phyloP scores from a whole-genome alignment of 768 basidiomycete species.

The Rubroboletus pulcherrimus region DNA sequence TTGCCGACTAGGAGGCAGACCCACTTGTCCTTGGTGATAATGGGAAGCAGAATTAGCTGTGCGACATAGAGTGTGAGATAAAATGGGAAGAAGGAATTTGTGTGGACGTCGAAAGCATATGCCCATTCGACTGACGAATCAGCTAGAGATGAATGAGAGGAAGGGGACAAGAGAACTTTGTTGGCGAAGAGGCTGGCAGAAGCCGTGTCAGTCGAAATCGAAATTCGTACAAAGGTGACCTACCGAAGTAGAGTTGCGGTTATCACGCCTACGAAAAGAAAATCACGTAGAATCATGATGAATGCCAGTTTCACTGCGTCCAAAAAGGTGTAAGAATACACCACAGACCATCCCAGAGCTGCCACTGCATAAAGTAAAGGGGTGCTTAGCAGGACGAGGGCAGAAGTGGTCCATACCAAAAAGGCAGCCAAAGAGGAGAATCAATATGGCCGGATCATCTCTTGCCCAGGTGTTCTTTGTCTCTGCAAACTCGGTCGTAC shows the following conservation, averaged over 20 bases:
- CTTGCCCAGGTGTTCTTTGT: conserved; percentile 98
- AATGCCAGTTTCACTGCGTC: conserved; percentile 62
- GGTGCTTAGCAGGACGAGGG: not conserved
- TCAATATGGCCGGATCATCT: conserved; percentile 93
- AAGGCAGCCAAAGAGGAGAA: conserved; percentile 79
- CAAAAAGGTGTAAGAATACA: conserved; percentile 63
- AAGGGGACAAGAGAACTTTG: conserved; percentile 62
- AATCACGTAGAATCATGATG: conserved; percentile 87
- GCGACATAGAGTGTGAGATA: conserved; percentile 88
- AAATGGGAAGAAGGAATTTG: conserved; percentile 93
- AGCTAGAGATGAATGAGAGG: conserved; percentile 66
- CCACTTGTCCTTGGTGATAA: conserved; percentile 85
- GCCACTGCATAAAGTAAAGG: conserved; percentile 47
- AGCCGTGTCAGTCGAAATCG: conserved; percentile 11
- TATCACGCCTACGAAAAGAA: conserved; percentile 71
- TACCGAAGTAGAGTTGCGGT: conserved; percentile 78
- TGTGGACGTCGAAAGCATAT: conserved; percentile 96
- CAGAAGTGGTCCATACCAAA: conserved; percentile 42
- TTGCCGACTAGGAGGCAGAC: conserved; percentile 93
- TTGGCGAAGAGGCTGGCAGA: conserved; percentile 63
- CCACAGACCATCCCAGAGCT: conserved; percentile 80
- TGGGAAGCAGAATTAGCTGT: conserved; percentile 80
- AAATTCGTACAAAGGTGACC: not conserved
- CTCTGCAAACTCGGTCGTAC: conserved; percentile 46
- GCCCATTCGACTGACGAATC: conserved; percentile 83